phyloP scores from a whole-genome alignment of 2,329 filamentous ascomycete species.

The Teratosphaeriaceae sp. region DNA sequence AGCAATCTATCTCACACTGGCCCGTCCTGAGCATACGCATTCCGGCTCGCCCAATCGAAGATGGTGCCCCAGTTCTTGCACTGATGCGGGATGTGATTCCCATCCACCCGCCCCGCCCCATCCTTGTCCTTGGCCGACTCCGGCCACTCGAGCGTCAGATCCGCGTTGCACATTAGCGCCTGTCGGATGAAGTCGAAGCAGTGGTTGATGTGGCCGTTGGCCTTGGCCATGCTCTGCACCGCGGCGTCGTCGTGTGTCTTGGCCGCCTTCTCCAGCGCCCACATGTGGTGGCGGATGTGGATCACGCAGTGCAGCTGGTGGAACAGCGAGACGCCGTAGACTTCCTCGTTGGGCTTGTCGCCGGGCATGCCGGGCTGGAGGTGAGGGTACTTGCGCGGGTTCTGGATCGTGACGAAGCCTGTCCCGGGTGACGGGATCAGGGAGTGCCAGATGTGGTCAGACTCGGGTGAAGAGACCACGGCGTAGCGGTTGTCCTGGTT shows the following conservation, averaged over 20 bases:
- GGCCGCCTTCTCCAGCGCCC: neutral
- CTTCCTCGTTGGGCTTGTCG: neutral
- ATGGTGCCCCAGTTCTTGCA: slow-evolving; percentile 2
- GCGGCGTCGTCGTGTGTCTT: neutral
- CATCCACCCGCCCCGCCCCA: neutral
- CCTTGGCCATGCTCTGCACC: neutral
- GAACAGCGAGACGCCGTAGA: slow-evolving; percentile 8
- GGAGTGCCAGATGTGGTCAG: slow-evolving; percentile 3
- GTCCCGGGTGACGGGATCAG: neutral
- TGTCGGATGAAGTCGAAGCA: slow-evolving; percentile 9
- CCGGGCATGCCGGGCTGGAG: neutral
- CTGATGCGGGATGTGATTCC: slow-evolving; percentile 2
- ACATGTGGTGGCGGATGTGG: slow-evolving; percentile 3
- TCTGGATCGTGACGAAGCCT: slow-evolving; percentile 1
- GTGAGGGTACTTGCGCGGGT: neutral
- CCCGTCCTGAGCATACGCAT: neutral
- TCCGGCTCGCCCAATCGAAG: neutral
- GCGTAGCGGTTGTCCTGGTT: slow-evolving; percentile 2
- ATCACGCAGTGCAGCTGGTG: slow-evolving; percentile 10
- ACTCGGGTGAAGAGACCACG: slow-evolving; percentile 1
- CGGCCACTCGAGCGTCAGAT: slow-evolving; percentile 3
- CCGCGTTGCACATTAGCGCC: slow-evolving; percentile 9
- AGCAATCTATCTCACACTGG: no score
- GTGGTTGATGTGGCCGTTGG: slow-evolving; percentile 5
- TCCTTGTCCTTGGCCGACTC: neutral